phyloP scores from a whole-genome alignment of 2,329 filamentous ascomycete genomes.

The Stagonosporopsis cucurbitacearum region DNA sequence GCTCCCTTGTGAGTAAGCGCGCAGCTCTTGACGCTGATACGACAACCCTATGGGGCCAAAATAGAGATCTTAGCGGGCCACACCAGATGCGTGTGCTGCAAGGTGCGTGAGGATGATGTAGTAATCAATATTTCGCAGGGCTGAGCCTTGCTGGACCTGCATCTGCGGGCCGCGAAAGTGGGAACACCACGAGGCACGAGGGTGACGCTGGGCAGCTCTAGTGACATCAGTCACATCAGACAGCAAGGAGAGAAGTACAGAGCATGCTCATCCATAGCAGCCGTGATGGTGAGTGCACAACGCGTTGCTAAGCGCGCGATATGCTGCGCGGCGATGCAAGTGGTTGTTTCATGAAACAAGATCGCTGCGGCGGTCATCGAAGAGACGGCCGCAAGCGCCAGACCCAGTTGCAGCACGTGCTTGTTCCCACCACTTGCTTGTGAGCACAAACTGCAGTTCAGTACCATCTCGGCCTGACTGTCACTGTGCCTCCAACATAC shows the following conservation, averaged over 20 bases:
- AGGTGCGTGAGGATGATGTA: slow-evolving; percentile 23
- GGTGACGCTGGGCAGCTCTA: not conserved
- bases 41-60: slow-evolving; percentile 26
- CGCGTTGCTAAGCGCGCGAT: slow-evolving; percentile 18
- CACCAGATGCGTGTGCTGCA: slow-evolving; percentile 21
- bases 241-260: slow-evolving; percentile 2
- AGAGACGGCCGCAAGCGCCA: slow-evolving; percentile 16
- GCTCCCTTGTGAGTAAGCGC: slow-evolving; percentile 28
- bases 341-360: slow-evolving; percentile 24
- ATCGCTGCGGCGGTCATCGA: slow-evolving; percentile 14
- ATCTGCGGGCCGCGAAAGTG: slow-evolving; percentile 20
- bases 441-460: slow-evolving; percentile 16
- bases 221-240: not conserved
- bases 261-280: slow-evolving; percentile 4
- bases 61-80: slow-evolving; percentile 28
- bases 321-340: slow-evolving; percentile 12
- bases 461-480: slow-evolving; percentile 2
- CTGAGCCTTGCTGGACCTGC: slow-evolving; percentile 39
- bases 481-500: slow-evolving; percentile 20
- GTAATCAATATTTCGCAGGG: slow-evolving; percentile 41
- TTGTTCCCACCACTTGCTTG: not conserved
- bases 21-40: slow-evolving; percentile 36
- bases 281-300: slow-evolving; percentile 2
- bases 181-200: slow-evolving; percentile 10
- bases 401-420: slow-evolving; percentile 21